These are phyloP conservation scores for Pythium phragmiticola DNA, from an alignment of 352 stramenopile genomes.

Conservation along the genomic window DNA sequence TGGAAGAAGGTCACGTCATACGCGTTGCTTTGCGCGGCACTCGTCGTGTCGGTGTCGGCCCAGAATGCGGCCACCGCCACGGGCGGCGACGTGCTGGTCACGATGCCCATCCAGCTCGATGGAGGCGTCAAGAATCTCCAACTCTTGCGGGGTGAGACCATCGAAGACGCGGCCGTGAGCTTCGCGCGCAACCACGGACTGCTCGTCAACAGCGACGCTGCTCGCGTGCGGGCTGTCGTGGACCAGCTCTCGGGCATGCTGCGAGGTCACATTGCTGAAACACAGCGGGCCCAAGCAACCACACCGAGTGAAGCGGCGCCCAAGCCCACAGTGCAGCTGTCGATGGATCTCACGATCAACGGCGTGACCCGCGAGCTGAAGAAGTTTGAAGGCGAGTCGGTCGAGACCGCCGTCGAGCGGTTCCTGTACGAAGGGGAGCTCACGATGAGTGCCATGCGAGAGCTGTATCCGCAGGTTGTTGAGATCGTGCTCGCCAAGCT, in stretches of 20 bases:
- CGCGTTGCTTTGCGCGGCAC: conserved; percentile 10
- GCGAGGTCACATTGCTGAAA: conserved; percentile 57
- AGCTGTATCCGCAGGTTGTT: conserved; percentile 63
- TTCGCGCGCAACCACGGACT: conserved; percentile 70
- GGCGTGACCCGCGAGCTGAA: conserved; percentile 42
- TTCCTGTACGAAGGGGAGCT: conserved; percentile 64
- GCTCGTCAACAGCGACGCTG: conserved; percentile 44
- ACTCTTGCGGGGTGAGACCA: conserved; percentile 66
- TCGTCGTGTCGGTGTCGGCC: conserved; percentile 20
- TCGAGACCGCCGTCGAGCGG: conserved; percentile 58
- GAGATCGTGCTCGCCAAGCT: conserved; percentile 58
- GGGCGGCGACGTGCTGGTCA: conserved; percentile 58
- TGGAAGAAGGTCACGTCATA: conserved; percentile 24
- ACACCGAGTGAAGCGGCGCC: conserved; percentile 12
- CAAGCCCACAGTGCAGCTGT: conserved; percentile 48
- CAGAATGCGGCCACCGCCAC: conserved; percentile 31
- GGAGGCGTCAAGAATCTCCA: conserved; percentile 57
- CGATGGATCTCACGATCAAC: conserved; percentile 60
- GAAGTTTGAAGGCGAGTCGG: conserved; percentile 61
- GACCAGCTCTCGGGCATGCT: conserved; percentile 67
- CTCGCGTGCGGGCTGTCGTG: conserved; percentile 51
- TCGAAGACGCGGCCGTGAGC: conserved; percentile 54
- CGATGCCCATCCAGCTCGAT: conserved; percentile 64
- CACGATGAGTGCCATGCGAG: conserved; percentile 58
- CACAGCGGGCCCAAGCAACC: conserved; percentile 24